phyloP scores from a whole-genome alignment of 2,329 filamentous ascomycete species.

The Epichloe typhina region DNA sequence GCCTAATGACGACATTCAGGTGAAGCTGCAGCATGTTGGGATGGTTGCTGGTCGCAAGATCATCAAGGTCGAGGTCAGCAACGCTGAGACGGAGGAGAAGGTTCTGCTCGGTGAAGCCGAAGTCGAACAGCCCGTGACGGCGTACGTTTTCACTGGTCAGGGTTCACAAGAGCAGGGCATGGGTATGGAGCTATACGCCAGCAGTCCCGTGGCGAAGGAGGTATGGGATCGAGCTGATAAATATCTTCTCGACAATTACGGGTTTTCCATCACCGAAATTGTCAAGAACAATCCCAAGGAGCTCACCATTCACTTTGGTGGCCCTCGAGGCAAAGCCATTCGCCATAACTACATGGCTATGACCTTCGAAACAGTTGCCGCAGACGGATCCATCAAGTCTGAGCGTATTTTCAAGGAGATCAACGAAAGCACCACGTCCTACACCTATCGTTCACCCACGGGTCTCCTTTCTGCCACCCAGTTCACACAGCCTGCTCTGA shows the following conservation, averaged over 20 bases:
- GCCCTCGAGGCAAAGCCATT: constrained; percentile 90
- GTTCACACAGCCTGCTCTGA: constrained; percentile 94
- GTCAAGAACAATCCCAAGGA: constrained; percentile 99
- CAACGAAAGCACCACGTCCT: constrained; percentile 79
- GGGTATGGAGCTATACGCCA: constrained; percentile 97
- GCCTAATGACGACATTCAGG: constrained; percentile 87
- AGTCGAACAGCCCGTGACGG: constrained; percentile 90
- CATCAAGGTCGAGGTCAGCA: constrained; percentile 94
- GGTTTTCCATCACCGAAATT: constrained; percentile 95
- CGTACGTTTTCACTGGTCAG: constrained; percentile 97
- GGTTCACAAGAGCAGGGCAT: constrained; percentile 98
- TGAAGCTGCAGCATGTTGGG: constrained; percentile 90
- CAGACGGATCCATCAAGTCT: constrained; percentile 87
- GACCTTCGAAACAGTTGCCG: constrained; percentile 96
- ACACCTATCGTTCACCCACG: constrained; percentile 92
- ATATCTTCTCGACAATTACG: constrained; percentile 98
- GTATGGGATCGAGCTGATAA: constrained; percentile 97
- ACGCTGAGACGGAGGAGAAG: constrained; percentile 93
- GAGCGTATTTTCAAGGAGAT: constrained; percentile 99
- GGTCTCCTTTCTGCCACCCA: constrained; percentile 93
- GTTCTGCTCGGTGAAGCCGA: constrained; percentile 91
- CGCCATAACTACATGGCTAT: constrained; percentile 99
- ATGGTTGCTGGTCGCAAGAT: constrained; percentile 99
- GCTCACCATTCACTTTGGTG: constrained; percentile 95
- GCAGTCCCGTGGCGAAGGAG: constrained; percentile 85